These are phyloP conservation scores for Rhizopogon roseolus DNA, from an alignment of 768 basidiomycete species.

Conservation along the genomic window DNA sequence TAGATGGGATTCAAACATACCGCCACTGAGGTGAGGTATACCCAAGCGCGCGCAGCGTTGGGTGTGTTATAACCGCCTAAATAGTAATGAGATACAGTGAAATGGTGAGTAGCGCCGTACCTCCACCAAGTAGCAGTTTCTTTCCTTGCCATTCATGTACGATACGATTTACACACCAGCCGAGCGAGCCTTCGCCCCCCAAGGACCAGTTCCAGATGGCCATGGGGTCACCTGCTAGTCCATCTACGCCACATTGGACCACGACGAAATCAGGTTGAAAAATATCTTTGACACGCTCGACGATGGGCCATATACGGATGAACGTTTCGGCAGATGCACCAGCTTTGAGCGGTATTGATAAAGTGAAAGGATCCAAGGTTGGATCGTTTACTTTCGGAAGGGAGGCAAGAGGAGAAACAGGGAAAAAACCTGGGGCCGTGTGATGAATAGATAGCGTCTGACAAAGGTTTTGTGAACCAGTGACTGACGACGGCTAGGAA, in stretches of 20 bases:
- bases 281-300: slow-evolving; percentile 54
- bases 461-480: background rate
- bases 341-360: slow-evolving; percentile 75
- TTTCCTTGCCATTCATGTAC: slow-evolving; percentile 53
- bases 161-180: slow-evolving; percentile 58
- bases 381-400: slow-evolving; percentile 36
- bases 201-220: slow-evolving; percentile 70
- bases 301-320: slow-evolving; percentile 52
- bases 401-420: slow-evolving; percentile 46
- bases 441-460: slow-evolving; percentile 87
- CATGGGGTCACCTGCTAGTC: slow-evolving; percentile 80
- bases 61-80: slow-evolving; percentile 79
- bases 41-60: slow-evolving; percentile 86
- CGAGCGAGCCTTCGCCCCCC: slow-evolving; percentile 53
- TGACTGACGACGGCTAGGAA: background rate
- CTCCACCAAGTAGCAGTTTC: slow-evolving; percentile 74
- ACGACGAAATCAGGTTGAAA: slow-evolving; percentile 78
- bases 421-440: slow-evolving; percentile 79
- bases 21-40: slow-evolving; percentile 71
- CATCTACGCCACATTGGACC: slow-evolving; percentile 86
- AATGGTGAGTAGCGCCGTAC: slow-evolving; percentile 28
- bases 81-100: slow-evolving; percentile 1
- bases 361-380: slow-evolving; percentile 52
- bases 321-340: slow-evolving; percentile 69
- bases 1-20: slow-evolving; percentile 36